Percentiles rank a stretch among this genome's conserved stretches.
These are phyloP conservation scores for Globisporangium recalcitrans DNA, from an alignment of 352 stramenopile genomes.

Conservation along the genomic window DNA sequence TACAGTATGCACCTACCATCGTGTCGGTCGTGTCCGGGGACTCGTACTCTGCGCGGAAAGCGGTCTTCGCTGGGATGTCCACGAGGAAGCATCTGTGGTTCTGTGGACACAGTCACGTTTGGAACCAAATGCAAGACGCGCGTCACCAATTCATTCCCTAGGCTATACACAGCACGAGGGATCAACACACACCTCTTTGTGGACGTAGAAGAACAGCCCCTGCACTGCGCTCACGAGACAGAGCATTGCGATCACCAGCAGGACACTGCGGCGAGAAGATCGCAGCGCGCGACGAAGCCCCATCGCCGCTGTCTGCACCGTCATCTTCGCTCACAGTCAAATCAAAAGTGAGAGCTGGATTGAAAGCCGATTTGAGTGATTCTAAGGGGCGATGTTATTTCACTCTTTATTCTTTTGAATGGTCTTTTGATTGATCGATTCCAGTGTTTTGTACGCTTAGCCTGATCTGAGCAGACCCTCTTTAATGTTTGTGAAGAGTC, in stretches of 20 bases:
- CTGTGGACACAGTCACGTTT: slow-evolving; percentile 18
- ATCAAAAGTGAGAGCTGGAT: neutral
- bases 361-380: neutral
- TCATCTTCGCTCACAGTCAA: neutral
- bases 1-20: slow-evolving; percentile 31
- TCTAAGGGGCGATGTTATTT: neutral
- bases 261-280: neutral
- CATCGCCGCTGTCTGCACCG: neutral
- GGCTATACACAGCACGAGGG: neutral
- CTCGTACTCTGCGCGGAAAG: slow-evolving; percentile 77
- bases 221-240: slow-evolving; percentile 16
- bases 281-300: neutral
- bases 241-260: slow-evolving; percentile 26
- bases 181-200: slow-evolving; percentile 33
- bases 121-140: neutral
- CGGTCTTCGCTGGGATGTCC: slow-evolving; percentile 69
- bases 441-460: too few relatives aligned
- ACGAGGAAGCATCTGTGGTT: slow-evolving; percentile 74
- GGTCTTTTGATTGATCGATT: too few relatives aligned
- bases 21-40: slow-evolving; percentile 79
- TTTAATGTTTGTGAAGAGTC: too few relatives aligned
- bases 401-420: neutral
- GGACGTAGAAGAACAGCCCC: slow-evolving; percentile 61
- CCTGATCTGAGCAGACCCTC: too few relatives aligned
- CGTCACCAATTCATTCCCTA: neutral